Evolutionary conservation across 176 grass and related monocot species (phyloP).

Genomic region (Pontederia crassipes): DNA sequence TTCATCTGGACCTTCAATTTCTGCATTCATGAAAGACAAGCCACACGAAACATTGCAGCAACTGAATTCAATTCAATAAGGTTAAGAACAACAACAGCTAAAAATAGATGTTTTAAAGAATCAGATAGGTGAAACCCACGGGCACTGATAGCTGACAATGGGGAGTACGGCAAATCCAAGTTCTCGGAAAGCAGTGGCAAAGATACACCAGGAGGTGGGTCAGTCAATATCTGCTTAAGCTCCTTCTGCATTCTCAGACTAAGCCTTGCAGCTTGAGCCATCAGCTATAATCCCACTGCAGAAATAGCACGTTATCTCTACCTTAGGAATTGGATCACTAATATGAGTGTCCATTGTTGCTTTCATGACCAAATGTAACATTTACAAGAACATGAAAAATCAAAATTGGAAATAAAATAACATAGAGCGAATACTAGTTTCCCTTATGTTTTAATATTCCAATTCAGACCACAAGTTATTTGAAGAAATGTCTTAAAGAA

Average conservation of each 20-base stretch:
- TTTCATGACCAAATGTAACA: too few relatives aligned
- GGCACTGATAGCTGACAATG: slow-evolving; percentile 47
- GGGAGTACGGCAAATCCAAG: slow-evolving; percentile 22
- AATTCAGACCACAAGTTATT: too few relatives aligned
- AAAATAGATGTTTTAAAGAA: background rate
- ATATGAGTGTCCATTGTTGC: too few relatives aligned
- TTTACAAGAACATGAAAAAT: too few relatives aligned
- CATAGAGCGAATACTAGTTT: too few relatives aligned
- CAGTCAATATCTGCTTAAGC: slow-evolving; percentile 55
- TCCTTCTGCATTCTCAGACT: slow-evolving; percentile 88
- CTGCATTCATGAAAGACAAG: slow-evolving; percentile 21
- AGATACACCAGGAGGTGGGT: slow-evolving; percentile 79
- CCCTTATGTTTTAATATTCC: too few relatives aligned
- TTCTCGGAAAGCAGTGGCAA: slow-evolving; percentile 45
- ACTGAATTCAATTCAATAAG: background rate
- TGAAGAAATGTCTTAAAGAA: too few relatives aligned
- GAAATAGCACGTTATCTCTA: background rate
- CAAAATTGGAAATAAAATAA: too few relatives aligned
- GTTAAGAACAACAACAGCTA: background rate
- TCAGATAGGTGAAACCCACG: slow-evolving; percentile 32
- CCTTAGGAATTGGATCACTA: too few relatives aligned
- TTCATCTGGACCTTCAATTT: slow-evolving; percentile 54
- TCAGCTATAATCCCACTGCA: background rate
- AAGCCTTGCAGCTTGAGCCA: slow-evolving; percentile 69
- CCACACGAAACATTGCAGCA: background rate